Conservation (phyloP, 2,329 filamentous ascomycete species). For the Alternaria sp. region DNA sequence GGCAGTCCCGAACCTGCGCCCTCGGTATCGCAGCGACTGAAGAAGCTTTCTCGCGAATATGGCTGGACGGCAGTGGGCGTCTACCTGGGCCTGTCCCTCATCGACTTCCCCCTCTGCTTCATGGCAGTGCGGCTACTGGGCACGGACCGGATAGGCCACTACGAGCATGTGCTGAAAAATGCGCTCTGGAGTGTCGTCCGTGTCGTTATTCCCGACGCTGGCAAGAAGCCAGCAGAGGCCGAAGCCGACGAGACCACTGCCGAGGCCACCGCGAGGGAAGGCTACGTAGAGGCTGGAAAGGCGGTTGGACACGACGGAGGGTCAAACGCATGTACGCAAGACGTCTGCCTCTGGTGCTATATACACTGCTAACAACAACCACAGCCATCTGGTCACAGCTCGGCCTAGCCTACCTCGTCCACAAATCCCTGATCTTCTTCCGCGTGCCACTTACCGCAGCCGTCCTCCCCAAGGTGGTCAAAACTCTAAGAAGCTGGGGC, state of each 20-base stretch:
- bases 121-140: conserved; percentile 82
- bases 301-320: conserved; percentile 67
- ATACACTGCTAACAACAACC: conserved; percentile 16
- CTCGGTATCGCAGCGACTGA: conserved; percentile 74
- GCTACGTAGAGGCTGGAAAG: conserved; percentile 59
- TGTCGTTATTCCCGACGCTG: conserved; percentile 63
- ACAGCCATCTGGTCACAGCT: conserved; percentile 81
- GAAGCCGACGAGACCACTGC: conserved; percentile 47
- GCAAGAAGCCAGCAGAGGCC: conserved; percentile 56
- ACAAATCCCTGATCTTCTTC: conserved; percentile 97
- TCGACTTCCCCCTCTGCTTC: conserved; percentile 97
- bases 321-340: conserved; percentile 75
- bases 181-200: conserved; percentile 66
- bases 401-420: conserved; percentile 91
- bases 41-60: conserved; percentile 87
- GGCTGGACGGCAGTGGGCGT: conserved; percentile 94
- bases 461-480: conserved; percentile 93
- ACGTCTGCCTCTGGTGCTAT: not conserved
- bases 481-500: conserved; percentile 83
- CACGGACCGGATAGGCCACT: conserved; percentile 80
- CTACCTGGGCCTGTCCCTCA: conserved; percentile 79
- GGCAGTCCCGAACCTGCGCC: conserved; percentile 51
- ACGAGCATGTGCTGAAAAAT: conserved; percentile 72
- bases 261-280: conserved; percentile 38
- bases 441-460: conserved; percentile 92